phyloP scores from a whole-genome alignment of 768 basidiomycete species.

The Arthromyces matolae region DNA sequence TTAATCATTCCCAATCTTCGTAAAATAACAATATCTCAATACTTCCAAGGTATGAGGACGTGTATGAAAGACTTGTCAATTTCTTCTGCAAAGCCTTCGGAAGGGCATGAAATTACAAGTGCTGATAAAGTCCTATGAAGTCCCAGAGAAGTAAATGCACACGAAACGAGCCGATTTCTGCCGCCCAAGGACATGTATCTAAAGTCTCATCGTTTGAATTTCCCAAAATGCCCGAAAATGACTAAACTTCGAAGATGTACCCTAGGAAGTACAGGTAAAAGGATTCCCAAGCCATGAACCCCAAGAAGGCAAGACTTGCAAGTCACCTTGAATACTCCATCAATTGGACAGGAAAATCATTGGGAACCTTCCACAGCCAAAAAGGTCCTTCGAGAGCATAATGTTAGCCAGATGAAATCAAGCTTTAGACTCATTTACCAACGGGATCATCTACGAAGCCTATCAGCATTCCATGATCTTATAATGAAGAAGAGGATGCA shows the following conservation, averaged over 20 bases:
- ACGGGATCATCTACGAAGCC: slow-evolving; percentile 52
- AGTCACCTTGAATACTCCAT: slow-evolving; percentile 25
- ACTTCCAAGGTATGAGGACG: slow-evolving; percentile 39
- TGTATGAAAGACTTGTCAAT: slow-evolving; percentile 48
- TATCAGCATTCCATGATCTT: not conserved
- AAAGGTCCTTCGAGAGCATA: slow-evolving; percentile 50
- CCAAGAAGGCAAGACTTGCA: not conserved
- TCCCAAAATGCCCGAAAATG: no score
- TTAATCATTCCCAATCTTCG: not conserved
- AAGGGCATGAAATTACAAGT: slow-evolving; percentile 1
- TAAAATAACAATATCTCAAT: no score
- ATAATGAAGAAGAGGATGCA: slow-evolving; percentile 1
- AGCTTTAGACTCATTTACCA: slow-evolving; percentile 42
- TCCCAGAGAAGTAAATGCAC: not conserved
- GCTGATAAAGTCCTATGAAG: not conserved
- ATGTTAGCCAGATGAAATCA: not conserved
- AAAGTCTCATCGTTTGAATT: no score
- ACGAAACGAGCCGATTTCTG: no score
- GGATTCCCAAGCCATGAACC: no score
- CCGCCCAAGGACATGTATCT: no score
- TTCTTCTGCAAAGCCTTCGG: slow-evolving; percentile 41
- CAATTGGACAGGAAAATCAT: slow-evolving; percentile 32
- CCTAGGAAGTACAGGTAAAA: no score
- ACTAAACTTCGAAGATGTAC: no score
- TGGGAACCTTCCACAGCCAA: slow-evolving; percentile 64